Conservation (phyloP, 805 yeast genomes). For the Metschnikowia chrysomelidarum region DNA sequence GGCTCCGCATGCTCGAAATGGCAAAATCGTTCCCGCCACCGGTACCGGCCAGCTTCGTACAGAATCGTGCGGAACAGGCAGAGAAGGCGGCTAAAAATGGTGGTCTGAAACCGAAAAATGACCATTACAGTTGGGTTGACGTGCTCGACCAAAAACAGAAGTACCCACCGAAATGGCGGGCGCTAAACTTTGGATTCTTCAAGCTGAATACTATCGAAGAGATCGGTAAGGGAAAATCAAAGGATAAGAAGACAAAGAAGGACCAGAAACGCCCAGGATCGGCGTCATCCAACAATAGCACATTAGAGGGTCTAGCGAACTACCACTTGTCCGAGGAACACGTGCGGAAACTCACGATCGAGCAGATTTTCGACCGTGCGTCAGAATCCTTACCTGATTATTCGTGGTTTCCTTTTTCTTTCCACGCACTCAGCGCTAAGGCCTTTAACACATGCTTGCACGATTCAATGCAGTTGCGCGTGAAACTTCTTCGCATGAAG, state of each 20-base stretch:
- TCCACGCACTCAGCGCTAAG: conserved; percentile 64
- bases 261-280: conserved; percentile 8
- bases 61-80: conserved; percentile 24
- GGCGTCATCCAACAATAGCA: conserved; percentile 9
- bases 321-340: conserved; percentile 55
- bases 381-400: conserved; percentile 55
- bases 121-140: conserved; percentile 48
- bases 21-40: conserved; percentile 54
- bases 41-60: conserved; percentile 37
- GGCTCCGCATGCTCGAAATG: conserved; percentile 48
- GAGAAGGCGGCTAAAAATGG: conserved; percentile 5
- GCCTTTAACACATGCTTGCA: conserved; percentile 60
- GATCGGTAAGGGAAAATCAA: conserved; percentile 11
- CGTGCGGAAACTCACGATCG: conserved; percentile 51
- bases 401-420: conserved; percentile 60
- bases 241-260: conserved; percentile 20
- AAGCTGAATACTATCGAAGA: conserved; percentile 11
- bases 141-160: conserved; percentile 40
- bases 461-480: conserved; percentile 55
- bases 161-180: conserved; percentile 57
- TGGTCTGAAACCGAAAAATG: conserved; percentile 16
- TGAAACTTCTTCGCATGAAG: conserved; percentile 59
- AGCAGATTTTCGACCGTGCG: conserved; percentile 65
- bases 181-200: conserved; percentile 53
- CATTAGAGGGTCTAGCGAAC: conserved; percentile 49